Percentiles rank a stretch among this genome's conserved stretches.
Evolutionary conservation across 2,329 filamentous ascomycete genomes (phyloP).

Genomic region (Aspergillus ustus): DNA sequence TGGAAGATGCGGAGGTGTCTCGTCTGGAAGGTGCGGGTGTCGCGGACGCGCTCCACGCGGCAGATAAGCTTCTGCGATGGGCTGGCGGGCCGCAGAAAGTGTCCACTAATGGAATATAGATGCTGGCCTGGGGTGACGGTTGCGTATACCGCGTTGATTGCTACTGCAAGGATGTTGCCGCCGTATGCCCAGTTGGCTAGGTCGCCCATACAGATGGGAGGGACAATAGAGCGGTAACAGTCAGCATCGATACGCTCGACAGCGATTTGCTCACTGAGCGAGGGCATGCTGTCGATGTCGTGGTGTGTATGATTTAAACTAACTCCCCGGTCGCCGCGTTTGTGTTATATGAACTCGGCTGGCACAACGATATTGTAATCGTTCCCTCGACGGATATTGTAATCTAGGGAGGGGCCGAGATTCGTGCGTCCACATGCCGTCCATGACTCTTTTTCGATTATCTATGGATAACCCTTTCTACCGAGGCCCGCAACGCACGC

Average conservation of each 20-base stretch:
- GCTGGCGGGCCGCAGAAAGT: neutral
- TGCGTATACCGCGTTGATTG: slow-evolving; percentile 1
- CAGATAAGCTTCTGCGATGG: neutral
- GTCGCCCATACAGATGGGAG: slow-evolving; percentile 1
- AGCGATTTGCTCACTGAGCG: neutral
- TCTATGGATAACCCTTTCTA: neutral
- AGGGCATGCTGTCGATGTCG: neutral
- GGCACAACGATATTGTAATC: neutral
- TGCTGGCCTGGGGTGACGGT: neutral
- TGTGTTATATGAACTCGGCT: neutral
- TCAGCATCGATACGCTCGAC: neutral
- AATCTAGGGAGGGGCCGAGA: slow-evolving; percentile 1
- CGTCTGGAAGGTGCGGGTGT: neutral
- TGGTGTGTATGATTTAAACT: neutral
- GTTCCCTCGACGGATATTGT: neutral
- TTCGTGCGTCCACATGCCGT: neutral
- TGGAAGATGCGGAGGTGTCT: neutral
- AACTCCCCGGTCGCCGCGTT: too few species aligned
- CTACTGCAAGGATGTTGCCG: slow-evolving; percentile 2
- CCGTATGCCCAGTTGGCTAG: slow-evolving; percentile 7
- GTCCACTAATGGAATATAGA: neutral
- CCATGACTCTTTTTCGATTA: neutral
- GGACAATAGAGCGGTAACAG: neutral
- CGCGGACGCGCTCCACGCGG: neutral
- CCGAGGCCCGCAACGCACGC: neutral